Percentiles rank a stretch among this genome's conserved stretches.
Evolutionary conservation across 129 eudicot genomes (phyloP).

Genomic region (Saussurea involucrata): DNA sequence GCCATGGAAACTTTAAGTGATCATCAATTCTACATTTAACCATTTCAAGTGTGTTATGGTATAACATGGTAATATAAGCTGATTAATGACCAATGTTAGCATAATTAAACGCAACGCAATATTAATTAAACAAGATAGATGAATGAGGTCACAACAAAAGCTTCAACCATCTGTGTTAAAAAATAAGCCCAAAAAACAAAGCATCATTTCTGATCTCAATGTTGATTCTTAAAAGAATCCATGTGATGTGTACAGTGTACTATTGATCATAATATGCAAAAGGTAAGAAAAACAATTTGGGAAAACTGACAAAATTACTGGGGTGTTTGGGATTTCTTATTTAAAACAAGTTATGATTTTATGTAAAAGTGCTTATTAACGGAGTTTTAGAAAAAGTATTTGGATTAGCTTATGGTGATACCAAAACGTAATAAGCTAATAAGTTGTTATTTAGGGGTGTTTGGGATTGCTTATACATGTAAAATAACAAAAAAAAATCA

Average conservation of each 20-base stretch:
- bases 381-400: too few relatives aligned
- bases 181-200: not conserved
- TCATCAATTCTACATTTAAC: not conserved
- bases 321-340: too few relatives aligned
- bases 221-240: not conserved
- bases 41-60: not conserved
- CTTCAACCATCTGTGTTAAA: not conserved
- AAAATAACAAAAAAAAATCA: too few relatives aligned
- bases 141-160: not conserved
- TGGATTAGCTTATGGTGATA: too few relatives aligned
- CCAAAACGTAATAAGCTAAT: too few relatives aligned
- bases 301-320: not conserved
- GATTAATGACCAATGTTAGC: not conserved
- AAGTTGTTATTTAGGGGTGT: too few relatives aligned
- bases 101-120: not conserved
- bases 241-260: not conserved
- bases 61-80: not conserved
- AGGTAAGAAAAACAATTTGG: not conserved
- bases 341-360: too few relatives aligned
- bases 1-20: not conserved
- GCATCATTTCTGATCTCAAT: not conserved
- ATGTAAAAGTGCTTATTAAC: too few relatives aligned
- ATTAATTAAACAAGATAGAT: not conserved
- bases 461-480: too few relatives aligned
- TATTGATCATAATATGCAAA: not conserved